Base-by-base conservation (phyloP, 805 yeast species). In the Metschnikowia colocasiae region DNA sequence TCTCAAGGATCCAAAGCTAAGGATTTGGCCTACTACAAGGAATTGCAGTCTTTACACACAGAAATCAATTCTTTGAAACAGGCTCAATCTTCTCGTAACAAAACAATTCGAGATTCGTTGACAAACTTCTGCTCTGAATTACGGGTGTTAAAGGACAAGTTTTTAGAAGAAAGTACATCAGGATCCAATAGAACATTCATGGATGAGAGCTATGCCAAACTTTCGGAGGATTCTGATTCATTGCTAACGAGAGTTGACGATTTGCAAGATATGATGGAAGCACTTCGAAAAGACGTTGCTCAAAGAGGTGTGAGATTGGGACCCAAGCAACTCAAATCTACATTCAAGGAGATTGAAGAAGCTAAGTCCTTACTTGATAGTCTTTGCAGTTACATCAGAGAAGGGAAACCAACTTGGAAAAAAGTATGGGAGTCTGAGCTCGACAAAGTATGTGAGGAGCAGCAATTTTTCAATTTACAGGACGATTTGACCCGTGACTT, bases 391-490 rank as follows among this genome's bases (percentile, higher is more conserved):
- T 89, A 80, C 58, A 83, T 94, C 33, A 58, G 65, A 1, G 70
- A 72, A 4, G 98, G 90, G 60, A 86, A 86, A 54, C 83, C 90
- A 6, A 81, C 80, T 27, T 90, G 98, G 96, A 87, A 87, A 60
- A 80, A 80, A 55, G 83, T 88, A 7, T 92, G 99, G 97, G 97
- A 91, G 61, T 71, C 83, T 4, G 97, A 90, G 60, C 75, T 94
- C 47, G 94, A 89, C 51, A 83, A 84, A 31, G 92, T 94, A 12
- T 85, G 96, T 54, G 96, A 89, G 59, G 97, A 91, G 59, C 98
- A 94, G 63, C 95, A 92, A 55, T 89, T 89, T 63, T 81, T 91
- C 67, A 87, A 87, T 47, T 75, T 89, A 16, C 97, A 92, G 64
- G 97, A 89, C 58, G 96, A 88, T 50, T 76, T 95, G 46, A 80